phyloP scores from a whole-genome alignment of 1,139 yeast species.

The Geotrichum bryndzae region DNA sequence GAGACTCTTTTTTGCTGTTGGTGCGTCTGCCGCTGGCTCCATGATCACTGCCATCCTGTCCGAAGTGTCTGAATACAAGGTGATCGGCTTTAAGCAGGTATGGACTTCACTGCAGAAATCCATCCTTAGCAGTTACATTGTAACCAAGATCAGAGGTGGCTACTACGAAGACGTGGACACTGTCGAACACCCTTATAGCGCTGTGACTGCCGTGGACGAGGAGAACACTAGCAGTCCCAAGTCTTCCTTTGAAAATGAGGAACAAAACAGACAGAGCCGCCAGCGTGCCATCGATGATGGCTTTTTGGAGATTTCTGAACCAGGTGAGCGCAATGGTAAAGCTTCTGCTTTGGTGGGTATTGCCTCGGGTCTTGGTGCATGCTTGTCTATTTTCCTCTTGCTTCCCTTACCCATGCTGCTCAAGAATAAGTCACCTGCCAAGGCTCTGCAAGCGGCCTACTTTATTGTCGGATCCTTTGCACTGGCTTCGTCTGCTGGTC shows the following conservation, averaged over 20 bases:
- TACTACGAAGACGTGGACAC: not conserved
- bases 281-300: slow-evolving; percentile 5
- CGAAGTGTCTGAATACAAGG: slow-evolving; percentile 44
- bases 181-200: not conserved
- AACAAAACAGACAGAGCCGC: slow-evolving; percentile 10
- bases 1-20: slow-evolving; percentile 55
- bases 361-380: slow-evolving; percentile 63
- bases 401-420: slow-evolving; percentile 61
- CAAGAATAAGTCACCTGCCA: slow-evolving; percentile 39
- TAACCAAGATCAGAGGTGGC: not conserved
- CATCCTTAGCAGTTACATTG: not conserved
- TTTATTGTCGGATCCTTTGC: slow-evolving; percentile 45
- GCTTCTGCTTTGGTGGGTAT: slow-evolving; percentile 58
- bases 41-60: slow-evolving; percentile 49
- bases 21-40: slow-evolving; percentile 46
- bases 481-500: slow-evolving; percentile 36
- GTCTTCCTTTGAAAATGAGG: slow-evolving; percentile 3
- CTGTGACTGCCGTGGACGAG: slow-evolving; percentile 1
- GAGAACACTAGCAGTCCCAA: not conserved
- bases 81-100: slow-evolving; percentile 15
- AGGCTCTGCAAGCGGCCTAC: slow-evolving; percentile 46
- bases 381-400: slow-evolving; percentile 54
- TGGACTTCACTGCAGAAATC: slow-evolving; percentile 8
- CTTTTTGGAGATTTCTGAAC: slow-evolving; percentile 15
- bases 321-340: slow-evolving; percentile 42